These are phyloP conservation scores for Penicillium sp. DNA, from an alignment of 2,329 filamentous ascomycete species.

Conservation along the genomic window DNA sequence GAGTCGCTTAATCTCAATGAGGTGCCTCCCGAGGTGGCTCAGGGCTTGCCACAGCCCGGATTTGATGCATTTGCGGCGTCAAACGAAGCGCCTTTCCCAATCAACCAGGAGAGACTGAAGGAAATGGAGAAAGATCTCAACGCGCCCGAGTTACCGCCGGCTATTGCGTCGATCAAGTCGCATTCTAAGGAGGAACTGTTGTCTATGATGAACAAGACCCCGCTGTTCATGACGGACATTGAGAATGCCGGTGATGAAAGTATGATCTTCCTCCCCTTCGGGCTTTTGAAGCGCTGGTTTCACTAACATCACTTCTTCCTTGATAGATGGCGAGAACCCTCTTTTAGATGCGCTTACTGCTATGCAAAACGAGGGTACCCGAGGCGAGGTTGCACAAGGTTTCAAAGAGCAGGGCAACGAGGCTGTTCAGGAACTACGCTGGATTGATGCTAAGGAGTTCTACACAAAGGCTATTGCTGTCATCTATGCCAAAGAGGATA, in stretches of 20 bases:
- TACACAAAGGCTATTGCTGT: slow-evolving; percentile 81
- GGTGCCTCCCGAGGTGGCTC: slow-evolving; percentile 17
- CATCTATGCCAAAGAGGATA: slow-evolving; percentile 58
- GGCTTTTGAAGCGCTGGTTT: slow-evolving; percentile 1
- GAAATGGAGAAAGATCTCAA: slow-evolving; percentile 28
- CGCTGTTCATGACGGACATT: slow-evolving; percentile 93
- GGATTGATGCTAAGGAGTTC: slow-evolving; percentile 81
- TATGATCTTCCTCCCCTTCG: slow-evolving; percentile 13
- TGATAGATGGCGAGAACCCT: slow-evolving; percentile 63
- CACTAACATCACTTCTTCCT: slow-evolving; percentile 1
- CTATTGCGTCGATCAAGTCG: slow-evolving; percentile 53
- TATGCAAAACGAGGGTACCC: slow-evolving; percentile 86
- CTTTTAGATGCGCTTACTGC: slow-evolving; percentile 83
- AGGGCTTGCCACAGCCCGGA: slow-evolving; percentile 17
- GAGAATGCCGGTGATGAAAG: slow-evolving; percentile 56
- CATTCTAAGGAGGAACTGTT: slow-evolving; percentile 58
- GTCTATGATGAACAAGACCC: slow-evolving; percentile 62
- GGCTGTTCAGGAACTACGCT: slow-evolving; percentile 66
- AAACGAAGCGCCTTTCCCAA: slow-evolving; percentile 37
- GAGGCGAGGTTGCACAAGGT: slow-evolving; percentile 71
- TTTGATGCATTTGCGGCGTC: slow-evolving; percentile 21
- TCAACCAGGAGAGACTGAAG: slow-evolving; percentile 35
- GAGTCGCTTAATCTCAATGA: slow-evolving; percentile 44
- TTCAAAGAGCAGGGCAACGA: slow-evolving; percentile 95
- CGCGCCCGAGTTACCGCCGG: slow-evolving; percentile 51